Conservation (phyloP, 1,284 basidiomycete species). For the Boletus calvinii region DNA sequence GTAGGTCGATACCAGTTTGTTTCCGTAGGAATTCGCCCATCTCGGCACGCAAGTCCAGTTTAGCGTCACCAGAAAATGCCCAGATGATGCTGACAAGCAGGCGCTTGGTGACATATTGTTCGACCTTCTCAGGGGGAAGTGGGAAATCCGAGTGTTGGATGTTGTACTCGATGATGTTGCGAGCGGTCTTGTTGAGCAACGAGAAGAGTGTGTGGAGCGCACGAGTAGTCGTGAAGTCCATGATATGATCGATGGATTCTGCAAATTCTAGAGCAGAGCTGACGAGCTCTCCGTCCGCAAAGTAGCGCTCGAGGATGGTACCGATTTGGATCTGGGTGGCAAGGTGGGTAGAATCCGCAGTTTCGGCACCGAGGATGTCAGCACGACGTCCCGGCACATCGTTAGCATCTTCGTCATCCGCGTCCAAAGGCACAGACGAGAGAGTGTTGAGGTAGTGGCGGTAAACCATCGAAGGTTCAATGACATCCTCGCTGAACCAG, state of each 20-base stretch:
- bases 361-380: constrained; percentile 52
- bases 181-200: constrained; percentile 92
- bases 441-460: constrained; percentile 84
- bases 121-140: constrained; percentile 77
- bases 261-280: constrained; percentile 78
- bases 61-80: constrained; percentile 97
- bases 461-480: constrained; percentile 91
- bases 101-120: constrained; percentile 90
- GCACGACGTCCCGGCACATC: constrained; percentile 61
- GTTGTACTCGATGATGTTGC: constrained; percentile 95
- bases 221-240: constrained; percentile 95
- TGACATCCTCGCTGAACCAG: constrained; percentile 98
- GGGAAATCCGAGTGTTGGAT: constrained; percentile 95
- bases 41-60: constrained; percentile 84
- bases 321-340: constrained; percentile 83
- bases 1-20: constrained; percentile 89
- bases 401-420: constrained; percentile 82
- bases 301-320: constrained; percentile 76
- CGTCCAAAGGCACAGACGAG: constrained; percentile 77
- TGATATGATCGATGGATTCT: constrained; percentile 88
- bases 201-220: constrained; percentile 97
- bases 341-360: constrained; percentile 61
- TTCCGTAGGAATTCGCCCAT: constrained; percentile 88
- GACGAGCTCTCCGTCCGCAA: constrained; percentile 82
- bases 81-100: constrained; percentile 92